Conservation (phyloP, 129 eudicot species). For the Artemisia annua region DNA sequence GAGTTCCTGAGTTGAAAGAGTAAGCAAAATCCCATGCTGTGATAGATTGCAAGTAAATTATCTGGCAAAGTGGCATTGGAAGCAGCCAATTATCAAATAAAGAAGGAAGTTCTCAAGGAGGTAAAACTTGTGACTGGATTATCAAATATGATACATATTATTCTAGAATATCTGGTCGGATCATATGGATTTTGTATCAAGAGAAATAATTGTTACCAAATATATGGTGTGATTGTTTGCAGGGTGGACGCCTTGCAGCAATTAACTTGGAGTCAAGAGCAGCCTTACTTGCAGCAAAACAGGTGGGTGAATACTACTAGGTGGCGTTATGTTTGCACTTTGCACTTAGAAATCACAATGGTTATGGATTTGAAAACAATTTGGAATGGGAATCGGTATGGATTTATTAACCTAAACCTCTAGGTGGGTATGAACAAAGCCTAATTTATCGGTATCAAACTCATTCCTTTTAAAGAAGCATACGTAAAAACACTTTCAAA, state of each 20-base stretch:
- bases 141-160: not conserved
- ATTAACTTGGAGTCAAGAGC: conserved; percentile 68
- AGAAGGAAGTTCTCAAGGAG: conserved; percentile 69
- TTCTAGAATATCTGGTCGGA: not conserved
- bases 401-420: no score
- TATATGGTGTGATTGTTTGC: conserved; percentile 15
- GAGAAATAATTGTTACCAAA: not conserved
- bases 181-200: not conserved
- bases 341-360: no score
- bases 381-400: no score
- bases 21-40: conserved; percentile 12
- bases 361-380: no score
- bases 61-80: conserved; percentile 62
- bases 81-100: conserved; percentile 85
- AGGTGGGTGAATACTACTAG: conserved; percentile 32
- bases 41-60: conserved; percentile 72
- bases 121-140: conserved; percentile 35
- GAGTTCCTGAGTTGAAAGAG: conserved; percentile 16
- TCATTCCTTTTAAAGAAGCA: no score
- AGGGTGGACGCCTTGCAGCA: conserved; percentile 89
- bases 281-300: conserved; percentile 80
- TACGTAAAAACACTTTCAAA: no score
- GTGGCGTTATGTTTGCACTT: no score
- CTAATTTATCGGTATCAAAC: no score
- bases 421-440: no score